Evolutionary conservation across 805 yeast species (phyloP), one percentile per base, ranked within the genome.

Genomic region (Myxozyma mucilagina): DNA sequence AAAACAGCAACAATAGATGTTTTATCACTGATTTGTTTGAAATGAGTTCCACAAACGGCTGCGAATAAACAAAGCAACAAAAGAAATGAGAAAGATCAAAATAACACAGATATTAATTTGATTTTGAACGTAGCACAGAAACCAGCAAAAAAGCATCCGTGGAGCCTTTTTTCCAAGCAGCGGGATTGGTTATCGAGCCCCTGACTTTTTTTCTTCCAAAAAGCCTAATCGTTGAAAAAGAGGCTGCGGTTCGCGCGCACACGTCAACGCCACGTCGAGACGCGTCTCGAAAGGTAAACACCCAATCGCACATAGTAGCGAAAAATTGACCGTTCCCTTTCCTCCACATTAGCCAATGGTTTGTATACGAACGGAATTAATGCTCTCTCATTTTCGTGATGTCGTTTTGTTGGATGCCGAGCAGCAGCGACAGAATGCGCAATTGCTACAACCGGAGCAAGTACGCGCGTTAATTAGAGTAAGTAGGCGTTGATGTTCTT

Each of bases 381-480:
- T 51, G 47, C 50, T 55, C 45, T 59, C 53, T 20, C 57, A 32
- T 18, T 47, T 56, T 16, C 64, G 58, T 16, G 64, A 56, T 24
- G 64, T 60, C 31, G 64, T 56, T 10, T 47, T 60, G 44, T 60
- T 56, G 51, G 57, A 57, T 24, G 45, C 44, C 35, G 31, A 44
- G 24, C 10, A 44, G 24, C 10, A 39, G 38, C 45, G 29, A 24
- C 29, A 41, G 41, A 36, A 45, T 3, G 13, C 43, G 10, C 11
- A 16, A 13, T 39, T 43, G 24, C 52, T 43, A 29, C 51, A 16
- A 11, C 47, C 57, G 16, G 51, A 31, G 38, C 36, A 32, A 3
- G 39, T 39, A 14, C 47, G 45, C 36, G 34, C 34, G 16, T 44
- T 53, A 20, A 50, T 16, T n/a, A 7, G 13, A 36, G 57, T 50